These are phyloP conservation scores for Arthroderma uncinatum DNA, from an alignment of 2,329 filamentous ascomycete species.

Conservation along the genomic window DNA sequence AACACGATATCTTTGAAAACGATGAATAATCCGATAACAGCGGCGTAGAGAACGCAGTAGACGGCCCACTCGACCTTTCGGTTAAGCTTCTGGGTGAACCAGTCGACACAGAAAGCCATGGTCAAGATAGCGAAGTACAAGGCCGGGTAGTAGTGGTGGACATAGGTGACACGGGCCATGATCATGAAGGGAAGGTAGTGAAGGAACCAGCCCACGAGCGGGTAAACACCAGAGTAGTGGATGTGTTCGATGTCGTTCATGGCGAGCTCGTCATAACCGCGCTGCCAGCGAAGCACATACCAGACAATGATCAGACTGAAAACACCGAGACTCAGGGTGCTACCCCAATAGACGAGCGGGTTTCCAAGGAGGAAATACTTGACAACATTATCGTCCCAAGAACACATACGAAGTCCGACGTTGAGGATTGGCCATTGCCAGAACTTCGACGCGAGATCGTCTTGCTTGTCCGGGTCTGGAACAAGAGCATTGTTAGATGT, in stretches of 20 bases:
- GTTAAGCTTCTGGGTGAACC: slow-evolving; percentile 58
- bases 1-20: slow-evolving; percentile 91
- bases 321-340: slow-evolving; percentile 64
- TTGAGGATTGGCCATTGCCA: slow-evolving; percentile 98
- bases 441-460: slow-evolving; percentile 89
- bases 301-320: slow-evolving; percentile 64
- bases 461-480: slow-evolving; percentile 96
- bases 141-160: slow-evolving; percentile 98
- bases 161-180: slow-evolving; percentile 98
- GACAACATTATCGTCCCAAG: slow-evolving; percentile 88
- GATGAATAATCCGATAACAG: slow-evolving; percentile 71
- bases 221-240: slow-evolving; percentile 86
- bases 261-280: slow-evolving; percentile 76
- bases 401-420: slow-evolving; percentile 95
- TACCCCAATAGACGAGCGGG: slow-evolving; percentile 90
- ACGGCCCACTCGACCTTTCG: slow-evolving; percentile 53
- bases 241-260: slow-evolving; percentile 79
- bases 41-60: slow-evolving; percentile 63
- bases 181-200: slow-evolving; percentile 93
- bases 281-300: slow-evolving; percentile 92
- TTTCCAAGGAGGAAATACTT: slow-evolving; percentile 99
- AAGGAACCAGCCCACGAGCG: slow-evolving; percentile 84
- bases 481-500: slow-evolving; percentile 98
- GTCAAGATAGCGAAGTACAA: slow-evolving; percentile 92
- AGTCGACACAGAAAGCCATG: slow-evolving; percentile 81